phyloP scores from a whole-genome alignment of 2,329 filamentous ascomycete species.

The Aspergillus brasiliensis region DNA sequence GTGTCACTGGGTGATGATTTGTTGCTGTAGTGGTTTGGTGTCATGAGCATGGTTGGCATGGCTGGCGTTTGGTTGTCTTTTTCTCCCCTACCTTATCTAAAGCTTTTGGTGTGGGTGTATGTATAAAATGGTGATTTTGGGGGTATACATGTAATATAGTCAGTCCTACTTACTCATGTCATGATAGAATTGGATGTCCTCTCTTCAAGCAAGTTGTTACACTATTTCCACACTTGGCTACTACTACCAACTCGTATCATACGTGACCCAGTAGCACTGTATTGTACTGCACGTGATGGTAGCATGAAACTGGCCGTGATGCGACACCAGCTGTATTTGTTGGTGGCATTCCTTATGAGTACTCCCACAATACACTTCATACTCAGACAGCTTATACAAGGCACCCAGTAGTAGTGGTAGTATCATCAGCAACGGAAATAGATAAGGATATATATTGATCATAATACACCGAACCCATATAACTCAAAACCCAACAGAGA shows the following conservation, averaged over 20 bases:
- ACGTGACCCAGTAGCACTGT: not conserved
- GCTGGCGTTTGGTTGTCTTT: not conserved
- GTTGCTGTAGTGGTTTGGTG: slow-evolving; percentile 13
- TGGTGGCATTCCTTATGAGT: no score
- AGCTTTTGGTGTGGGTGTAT: not conserved
- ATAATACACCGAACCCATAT: slow-evolving; percentile 5
- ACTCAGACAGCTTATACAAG: no score
- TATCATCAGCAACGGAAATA: no score
- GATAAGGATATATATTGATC: not conserved
- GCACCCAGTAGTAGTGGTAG: no score
- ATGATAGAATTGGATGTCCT: not conserved
- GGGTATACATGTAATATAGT: not conserved
- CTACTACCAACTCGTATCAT: not conserved
- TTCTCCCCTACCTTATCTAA: no score
- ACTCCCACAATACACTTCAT: no score
- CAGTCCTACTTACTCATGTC: no score
- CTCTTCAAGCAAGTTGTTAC: no score
- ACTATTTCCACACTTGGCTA: no score
- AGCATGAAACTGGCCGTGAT: no score
- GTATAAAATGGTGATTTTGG: not conserved
- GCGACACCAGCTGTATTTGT: no score
- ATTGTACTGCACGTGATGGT: no score
- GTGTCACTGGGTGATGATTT: slow-evolving; percentile 29
- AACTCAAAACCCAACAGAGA: not conserved
- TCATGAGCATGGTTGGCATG: slow-evolving; percentile 11